Base-by-base conservation (phyloP, 176 grass and related monocot species). In the Chrysopogon serrulatus region DNA sequence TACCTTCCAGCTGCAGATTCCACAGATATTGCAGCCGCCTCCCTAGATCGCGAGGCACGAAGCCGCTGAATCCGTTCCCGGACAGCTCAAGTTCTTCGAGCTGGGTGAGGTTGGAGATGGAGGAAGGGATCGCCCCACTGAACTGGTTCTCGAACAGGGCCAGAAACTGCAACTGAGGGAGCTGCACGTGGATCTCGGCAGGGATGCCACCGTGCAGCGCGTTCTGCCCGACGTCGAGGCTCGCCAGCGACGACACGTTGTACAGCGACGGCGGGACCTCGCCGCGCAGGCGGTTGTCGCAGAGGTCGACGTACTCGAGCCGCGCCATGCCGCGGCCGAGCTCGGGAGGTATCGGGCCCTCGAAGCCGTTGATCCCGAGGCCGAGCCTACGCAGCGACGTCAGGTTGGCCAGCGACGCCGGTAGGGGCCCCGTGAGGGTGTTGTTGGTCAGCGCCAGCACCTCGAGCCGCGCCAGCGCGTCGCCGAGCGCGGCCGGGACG, bases 321-420 rank as follows among this genome's bases (percentile, higher is more conserved):
- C 1, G 0, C 31, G 23, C 21, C 36, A 74, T 75, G 0, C 18
- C 6, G 57, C 33, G 35, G 65, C 82, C 82, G 13, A 84, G 31
- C 0, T 1, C 15, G 2, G 40, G 82, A 19, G 82, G 82, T 7
- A 84, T n/a, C 5, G 21, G 3, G 9, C 71, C 82, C 31, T 65
- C 59, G 14, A 84, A 43, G 8, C 17, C 9, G 41, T 84, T 84
- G 23, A 34, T 8, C 31, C 10, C 1, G 5, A 81, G 79, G 16
- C 12, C 5, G 9, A 81, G 33, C 0, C 0, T 0, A 16, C 4
- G 23, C 15, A 81, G 45, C 2, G 47, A 70, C 24, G 65, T 40
- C 65, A 81, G 35, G 65, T 81, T 81, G 15, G 23, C 47, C 26
- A 81, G 18, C 6, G 79, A 82, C 17, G 49, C 49, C 5, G 79